These are phyloP conservation scores for Pseudocercospora fuligena DNA, from an alignment of 2,329 filamentous ascomycete genomes.

Conservation along the genomic window DNA sequence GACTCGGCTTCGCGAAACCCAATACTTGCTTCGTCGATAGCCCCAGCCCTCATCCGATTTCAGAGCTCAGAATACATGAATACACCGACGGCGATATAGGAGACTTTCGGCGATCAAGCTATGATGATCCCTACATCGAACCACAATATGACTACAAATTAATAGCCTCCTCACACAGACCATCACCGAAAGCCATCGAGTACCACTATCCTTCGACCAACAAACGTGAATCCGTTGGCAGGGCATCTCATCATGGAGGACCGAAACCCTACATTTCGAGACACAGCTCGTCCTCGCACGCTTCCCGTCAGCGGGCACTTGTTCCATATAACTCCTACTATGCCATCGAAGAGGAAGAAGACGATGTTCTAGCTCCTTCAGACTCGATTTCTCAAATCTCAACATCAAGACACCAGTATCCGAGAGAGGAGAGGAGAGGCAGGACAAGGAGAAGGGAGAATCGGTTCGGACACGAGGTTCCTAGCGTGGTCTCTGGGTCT, in stretches of 20 bases:
- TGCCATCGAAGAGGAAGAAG: background rate
- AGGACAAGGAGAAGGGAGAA: constrained; percentile 14
- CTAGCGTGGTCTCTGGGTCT: background rate
- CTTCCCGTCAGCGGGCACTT: background rate
- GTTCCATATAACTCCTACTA: background rate
- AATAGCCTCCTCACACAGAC: background rate
- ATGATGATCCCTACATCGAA: background rate
- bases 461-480: background rate
- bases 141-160: background rate
- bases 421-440: constrained; percentile 16
- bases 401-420: background rate
- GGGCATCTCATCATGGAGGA: background rate
- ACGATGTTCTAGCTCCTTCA: constrained; percentile 5
- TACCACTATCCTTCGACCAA: background rate
- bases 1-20: background rate
- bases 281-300: background rate
- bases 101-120: background rate
- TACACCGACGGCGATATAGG: background rate
- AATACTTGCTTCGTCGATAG: background rate
- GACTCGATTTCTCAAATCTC: constrained; percentile 21
- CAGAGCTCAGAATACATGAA: background rate
- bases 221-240: background rate
- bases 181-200: background rate
- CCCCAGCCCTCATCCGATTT: background rate
- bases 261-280: background rate